A percentile compares a stretch with the other conserved stretches of the same genome.
These are phyloP conservation scores for Sarocladiaceae sp. DNA, from an alignment of 2,329 filamentous ascomycete species.

Conservation along the genomic window DNA sequence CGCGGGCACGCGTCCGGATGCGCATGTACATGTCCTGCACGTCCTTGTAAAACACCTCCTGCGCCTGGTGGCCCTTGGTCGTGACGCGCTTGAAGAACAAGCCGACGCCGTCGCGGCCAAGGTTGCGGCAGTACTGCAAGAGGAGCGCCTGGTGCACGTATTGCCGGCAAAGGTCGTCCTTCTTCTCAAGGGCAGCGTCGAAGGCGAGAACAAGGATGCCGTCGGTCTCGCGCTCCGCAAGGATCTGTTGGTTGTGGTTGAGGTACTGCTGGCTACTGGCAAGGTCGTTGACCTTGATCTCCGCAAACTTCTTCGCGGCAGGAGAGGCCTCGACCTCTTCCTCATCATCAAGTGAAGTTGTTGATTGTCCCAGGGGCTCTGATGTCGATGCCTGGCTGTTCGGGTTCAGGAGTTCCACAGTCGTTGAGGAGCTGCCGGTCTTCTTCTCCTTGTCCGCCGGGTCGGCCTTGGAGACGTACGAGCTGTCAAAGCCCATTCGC, in stretches of 20 bases:
- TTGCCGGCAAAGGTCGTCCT: constrained; percentile 70
- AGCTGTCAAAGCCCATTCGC: constrained; percentile 85
- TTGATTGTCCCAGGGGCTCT: constrained; percentile 11
- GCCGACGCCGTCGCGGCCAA: constrained; percentile 76
- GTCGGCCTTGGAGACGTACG: constrained; percentile 63
- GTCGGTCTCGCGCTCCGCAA: constrained; percentile 82
- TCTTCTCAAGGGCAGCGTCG: constrained; percentile 72
- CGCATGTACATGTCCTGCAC: constrained; percentile 80
- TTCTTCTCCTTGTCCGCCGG: constrained; percentile 36
- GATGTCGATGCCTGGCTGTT: constrained; percentile 25
- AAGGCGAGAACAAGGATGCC: constrained; percentile 88
- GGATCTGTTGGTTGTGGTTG: constrained; percentile 66
- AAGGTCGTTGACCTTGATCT: constrained; percentile 72
- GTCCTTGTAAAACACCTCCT: constrained; percentile 86
- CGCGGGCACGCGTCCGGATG: constrained; percentile 69
- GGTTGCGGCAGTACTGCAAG: constrained; percentile 86
- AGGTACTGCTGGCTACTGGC: constrained; percentile 69
- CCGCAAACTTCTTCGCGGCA: constrained; percentile 72
- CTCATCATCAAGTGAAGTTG: constrained; percentile 47
- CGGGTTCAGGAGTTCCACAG: constrained; percentile 74
- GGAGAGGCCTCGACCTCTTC: constrained; percentile 70
- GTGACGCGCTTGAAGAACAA: constrained; percentile 97
- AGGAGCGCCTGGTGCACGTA: constrained; percentile 91
- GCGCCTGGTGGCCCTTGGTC: constrained; percentile 81
- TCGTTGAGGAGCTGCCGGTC: constrained; percentile 25